Percentiles rank a stretch among this genome's conserved stretches.
phyloP scores from a whole-genome alignment of 2,329 filamentous ascomycete genomes.

The Aspergillus sp. region DNA sequence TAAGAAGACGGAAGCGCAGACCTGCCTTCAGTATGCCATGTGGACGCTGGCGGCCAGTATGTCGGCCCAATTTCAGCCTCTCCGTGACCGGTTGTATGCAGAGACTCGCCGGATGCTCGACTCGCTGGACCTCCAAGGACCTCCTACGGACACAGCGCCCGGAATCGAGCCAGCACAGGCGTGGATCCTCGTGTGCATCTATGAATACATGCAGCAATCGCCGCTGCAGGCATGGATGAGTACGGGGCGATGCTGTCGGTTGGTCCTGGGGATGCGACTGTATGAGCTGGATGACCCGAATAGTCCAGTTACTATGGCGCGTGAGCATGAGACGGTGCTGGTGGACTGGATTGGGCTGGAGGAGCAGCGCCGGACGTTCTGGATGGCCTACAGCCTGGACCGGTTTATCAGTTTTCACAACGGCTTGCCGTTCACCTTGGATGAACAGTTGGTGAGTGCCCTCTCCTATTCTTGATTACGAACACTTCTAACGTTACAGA shows the following conservation, averaged over 20 bases:
- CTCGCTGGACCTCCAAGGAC: constrained; percentile 15
- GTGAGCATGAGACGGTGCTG: constrained; percentile 13
- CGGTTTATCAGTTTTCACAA: constrained; percentile 37
- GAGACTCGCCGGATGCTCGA: constrained; percentile 31
- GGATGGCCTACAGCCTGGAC: constrained; percentile 45
- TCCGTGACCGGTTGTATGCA: constrained; percentile 29
- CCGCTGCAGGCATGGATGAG: constrained; percentile 42
- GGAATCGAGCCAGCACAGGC: constrained; percentile 39
- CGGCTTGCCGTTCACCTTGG: constrained; percentile 33
- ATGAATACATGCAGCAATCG: constrained; percentile 39
- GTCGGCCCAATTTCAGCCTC: constrained; percentile 34
- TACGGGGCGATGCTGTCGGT: constrained; percentile 39
- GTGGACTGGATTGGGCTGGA: constrained; percentile 35
- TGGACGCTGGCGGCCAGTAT: constrained; percentile 38
- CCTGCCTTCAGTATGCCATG: constrained; percentile 40
- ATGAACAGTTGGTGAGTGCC: constrained; percentile 26
- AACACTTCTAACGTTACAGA: constrained; percentile 21
- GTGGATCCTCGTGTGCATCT: constrained; percentile 40
- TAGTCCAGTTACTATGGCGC: constrained; percentile 16
- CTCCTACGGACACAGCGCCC: constrained; percentile 7
- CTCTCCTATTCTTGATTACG: background rate
- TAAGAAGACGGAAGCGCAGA: constrained; percentile 19
- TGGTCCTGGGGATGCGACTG: constrained; percentile 40
- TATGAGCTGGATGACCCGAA: constrained; percentile 37
- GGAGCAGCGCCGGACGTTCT: constrained; percentile 42